A percentile compares a stretch with the other conserved stretches of the same genome.
Conservation (phyloP, 176 grass and related monocot species). For the Aegilops umbellulata region DNA sequence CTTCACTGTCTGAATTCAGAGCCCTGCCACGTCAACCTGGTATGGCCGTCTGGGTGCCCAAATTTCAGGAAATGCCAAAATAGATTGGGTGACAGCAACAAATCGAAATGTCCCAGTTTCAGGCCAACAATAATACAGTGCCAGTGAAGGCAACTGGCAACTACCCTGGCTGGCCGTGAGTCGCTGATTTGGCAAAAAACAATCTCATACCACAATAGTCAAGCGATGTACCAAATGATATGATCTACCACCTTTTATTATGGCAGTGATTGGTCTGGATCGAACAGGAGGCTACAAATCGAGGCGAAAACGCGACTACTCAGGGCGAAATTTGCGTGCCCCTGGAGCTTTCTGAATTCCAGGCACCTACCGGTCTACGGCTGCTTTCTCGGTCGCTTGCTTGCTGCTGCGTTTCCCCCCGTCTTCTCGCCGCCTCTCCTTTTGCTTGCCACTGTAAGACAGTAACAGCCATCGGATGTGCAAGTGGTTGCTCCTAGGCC, state of each 20-base stretch:
- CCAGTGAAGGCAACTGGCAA: slow-evolving; percentile 16
- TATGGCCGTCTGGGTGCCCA: not conserved
- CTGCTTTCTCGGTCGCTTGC: slow-evolving; percentile 18
- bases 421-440: slow-evolving; percentile 19
- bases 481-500: slow-evolving; percentile 36
- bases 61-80: slow-evolving; percentile 16
- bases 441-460: slow-evolving; percentile 19
- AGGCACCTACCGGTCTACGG: not conserved
- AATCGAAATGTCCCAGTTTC: not conserved
- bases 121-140: slow-evolving; percentile 27
- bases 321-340: not conserved
- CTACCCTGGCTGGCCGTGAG: not conserved
- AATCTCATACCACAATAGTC: not conserved
- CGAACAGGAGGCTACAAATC: slow-evolving; percentile 18
- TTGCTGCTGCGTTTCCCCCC: slow-evolving; percentile 10
- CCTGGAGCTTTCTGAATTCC: slow-evolving; percentile 10
- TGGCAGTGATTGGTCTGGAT: slow-evolving; percentile 23
- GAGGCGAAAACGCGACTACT: slow-evolving; percentile 26
- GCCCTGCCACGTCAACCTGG: not conserved
- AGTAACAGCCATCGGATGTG: slow-evolving; percentile 7
- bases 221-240: slow-evolving; percentile 14
- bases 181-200: not conserved
- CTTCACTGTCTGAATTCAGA: not conserved
- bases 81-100: not conserved
- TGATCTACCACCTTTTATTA: not conserved